Evolutionary conservation across 306 rosid genomes (phyloP), one percentile per base, ranked within the genome.

Genomic region (Castanopsis chinensis): DNA sequence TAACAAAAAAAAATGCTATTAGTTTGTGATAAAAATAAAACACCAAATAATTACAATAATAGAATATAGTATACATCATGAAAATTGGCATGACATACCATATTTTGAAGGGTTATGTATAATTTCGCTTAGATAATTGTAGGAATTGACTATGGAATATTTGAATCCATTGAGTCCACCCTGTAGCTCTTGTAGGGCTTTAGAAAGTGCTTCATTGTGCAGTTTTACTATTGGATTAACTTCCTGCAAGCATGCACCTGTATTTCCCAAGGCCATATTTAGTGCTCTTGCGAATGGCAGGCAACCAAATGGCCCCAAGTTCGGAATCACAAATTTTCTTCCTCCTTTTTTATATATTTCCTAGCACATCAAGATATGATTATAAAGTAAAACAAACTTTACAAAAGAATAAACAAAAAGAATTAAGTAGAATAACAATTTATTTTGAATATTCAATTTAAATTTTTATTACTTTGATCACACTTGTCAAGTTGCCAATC

Each of bases 321-420:
- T 45, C 52, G 52, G 52, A 11, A 45, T 45, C 12, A 12, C 83
- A 76, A 85, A 79, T 78, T 85, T 85, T 56, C 88, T 82, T 23
- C 82, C 88, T 65, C 88, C 86, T 13, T 10, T 25, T 17, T 65
- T 54, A 55, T 79, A 71, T 59, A 85, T 75, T 67, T 67, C 84
- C 86, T 82, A 20, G 45, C 54, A 12, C 30, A 49, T 56, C 37
- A 65, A 15, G 3, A 32, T 41, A 57, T 6, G 3, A 10, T 35
- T 18, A 41, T 19, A 45, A 63, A 4, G 35, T 45, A 18, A 6
- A 15, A 60, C 12, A 58, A 49, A 18, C 23, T 14, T 53, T 52
- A n/a, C 37, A 52, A 61, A 49, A 41, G 12, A 0, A 18, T 3
- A 49, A 1, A 70, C 7, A 27, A 10, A n/a, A 27, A 45, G 52